A percentile compares a stretch with the other conserved stretches of the same genome.
These are phyloP conservation scores for Penicillium digitatum DNA, from an alignment of 2,329 filamentous ascomycete genomes.

Conservation along the genomic window DNA sequence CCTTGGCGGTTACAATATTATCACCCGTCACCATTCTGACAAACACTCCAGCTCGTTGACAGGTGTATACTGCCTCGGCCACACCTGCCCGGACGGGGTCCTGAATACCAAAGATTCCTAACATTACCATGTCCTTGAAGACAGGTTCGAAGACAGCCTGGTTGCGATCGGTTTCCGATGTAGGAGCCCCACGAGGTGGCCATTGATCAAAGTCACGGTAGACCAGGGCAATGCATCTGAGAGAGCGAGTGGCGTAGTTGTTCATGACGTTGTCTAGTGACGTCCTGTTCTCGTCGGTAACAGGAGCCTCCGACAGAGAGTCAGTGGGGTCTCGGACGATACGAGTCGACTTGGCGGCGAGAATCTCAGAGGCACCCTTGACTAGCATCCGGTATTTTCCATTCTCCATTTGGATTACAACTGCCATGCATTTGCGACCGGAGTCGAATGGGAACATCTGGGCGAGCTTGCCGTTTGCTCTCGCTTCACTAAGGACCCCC, in stretches of 20 bases:
- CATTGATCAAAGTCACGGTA: constrained; percentile 81
- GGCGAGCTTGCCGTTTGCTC: constrained; percentile 57
- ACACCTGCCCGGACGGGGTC: constrained; percentile 74
- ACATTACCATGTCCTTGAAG: constrained; percentile 63
- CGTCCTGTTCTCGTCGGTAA: constrained; percentile 57
- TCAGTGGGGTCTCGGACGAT: constrained; percentile 60
- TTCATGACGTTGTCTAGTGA: constrained; percentile 66
- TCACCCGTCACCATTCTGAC: constrained; percentile 85
- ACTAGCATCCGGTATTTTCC: constrained; percentile 56
- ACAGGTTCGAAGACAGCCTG: constrained; percentile 64
- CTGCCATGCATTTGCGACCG: constrained; percentile 65
- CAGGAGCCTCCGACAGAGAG: constrained; percentile 49
- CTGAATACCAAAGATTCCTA: constrained; percentile 74
- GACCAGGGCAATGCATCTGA: constrained; percentile 78
- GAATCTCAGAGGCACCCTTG: constrained; percentile 52
- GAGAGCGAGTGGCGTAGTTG: constrained; percentile 71
- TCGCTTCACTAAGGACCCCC: constrained; percentile 57
- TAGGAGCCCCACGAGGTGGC: constrained; percentile 65
- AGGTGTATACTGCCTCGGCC: constrained; percentile 66
- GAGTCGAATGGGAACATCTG: constrained; percentile 60
- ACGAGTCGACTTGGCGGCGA: constrained; percentile 45
- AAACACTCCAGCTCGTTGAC: constrained; percentile 71
- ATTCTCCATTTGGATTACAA: constrained; percentile 55
- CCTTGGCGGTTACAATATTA: constrained; percentile 72
- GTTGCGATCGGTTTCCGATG: constrained; percentile 55